Evolutionary conservation across 2,329 filamentous ascomycete species (phyloP).

Genomic region (Verticillium albo-atrum): DNA sequence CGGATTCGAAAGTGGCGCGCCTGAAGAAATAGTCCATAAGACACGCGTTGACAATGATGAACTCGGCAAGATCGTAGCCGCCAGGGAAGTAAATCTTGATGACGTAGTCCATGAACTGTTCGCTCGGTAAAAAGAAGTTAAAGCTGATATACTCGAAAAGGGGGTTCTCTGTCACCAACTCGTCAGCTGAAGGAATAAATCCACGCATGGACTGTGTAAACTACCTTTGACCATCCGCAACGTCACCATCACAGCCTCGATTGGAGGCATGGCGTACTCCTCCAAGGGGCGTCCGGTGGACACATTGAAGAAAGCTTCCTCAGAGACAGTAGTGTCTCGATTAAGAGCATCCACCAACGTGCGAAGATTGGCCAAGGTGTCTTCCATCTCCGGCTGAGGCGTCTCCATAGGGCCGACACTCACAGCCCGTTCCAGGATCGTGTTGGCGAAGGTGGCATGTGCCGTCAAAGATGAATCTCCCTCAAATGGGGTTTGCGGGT

Average conservation of each 20-base stretch:
- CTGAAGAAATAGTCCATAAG: constrained; percentile 9
- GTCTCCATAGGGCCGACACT: constrained; percentile 18
- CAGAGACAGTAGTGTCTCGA: constrained; percentile 15
- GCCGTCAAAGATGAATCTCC: constrained; percentile 40
- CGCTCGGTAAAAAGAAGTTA: constrained; percentile 20
- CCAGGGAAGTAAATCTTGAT: constrained; percentile 26
- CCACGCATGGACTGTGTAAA: no score
- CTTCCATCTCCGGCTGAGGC: constrained; percentile 24
- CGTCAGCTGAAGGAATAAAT: neutral
- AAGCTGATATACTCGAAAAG: constrained; percentile 18
- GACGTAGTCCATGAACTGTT: constrained; percentile 24
- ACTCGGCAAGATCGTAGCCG: constrained; percentile 23
- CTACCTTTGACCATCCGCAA: constrained; percentile 8
- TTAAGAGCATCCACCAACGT: constrained; percentile 20
- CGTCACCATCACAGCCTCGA: constrained; percentile 6
- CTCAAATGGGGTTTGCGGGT: constrained; percentile 26
- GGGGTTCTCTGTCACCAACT: neutral
- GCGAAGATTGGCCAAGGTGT: constrained; percentile 27
- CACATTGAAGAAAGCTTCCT: constrained; percentile 18
- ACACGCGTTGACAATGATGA: constrained; percentile 26
- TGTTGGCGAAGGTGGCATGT: constrained; percentile 40
- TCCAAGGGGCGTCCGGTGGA: constrained; percentile 2
- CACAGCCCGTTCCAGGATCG: constrained; percentile 34
- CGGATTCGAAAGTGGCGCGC: neutral
- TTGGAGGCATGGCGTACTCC: constrained; percentile 10